A percentile compares a stretch with the other conserved stretches of the same genome.
Evolutionary conservation across 2,329 filamentous ascomycete species (phyloP).

Genomic region (Fusarium dimerum): DNA sequence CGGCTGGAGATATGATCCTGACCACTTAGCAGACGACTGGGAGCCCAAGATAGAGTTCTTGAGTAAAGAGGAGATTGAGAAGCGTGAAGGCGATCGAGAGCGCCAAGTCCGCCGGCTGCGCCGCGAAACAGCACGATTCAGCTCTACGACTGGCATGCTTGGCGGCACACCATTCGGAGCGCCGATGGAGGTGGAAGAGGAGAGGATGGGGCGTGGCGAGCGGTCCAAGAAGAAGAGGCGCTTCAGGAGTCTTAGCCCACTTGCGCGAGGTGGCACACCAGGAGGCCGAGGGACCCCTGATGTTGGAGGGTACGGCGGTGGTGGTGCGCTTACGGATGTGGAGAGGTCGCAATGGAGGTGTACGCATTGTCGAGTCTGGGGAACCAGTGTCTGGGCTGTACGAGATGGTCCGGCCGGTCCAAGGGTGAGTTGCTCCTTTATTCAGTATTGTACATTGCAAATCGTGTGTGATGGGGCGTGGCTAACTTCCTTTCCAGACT

Average conservation of each 20-base stretch:
- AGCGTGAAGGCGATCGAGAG: slow-evolving; percentile 91
- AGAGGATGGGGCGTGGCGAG: slow-evolving; percentile 88
- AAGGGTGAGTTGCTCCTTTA: slow-evolving; percentile 60
- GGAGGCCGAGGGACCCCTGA: slow-evolving; percentile 80
- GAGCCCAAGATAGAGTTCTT: slow-evolving; percentile 79
- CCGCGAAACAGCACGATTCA: slow-evolving; percentile 90
- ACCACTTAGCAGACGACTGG: slow-evolving; percentile 83
- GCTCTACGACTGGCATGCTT: slow-evolving; percentile 78
- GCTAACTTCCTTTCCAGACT: slow-evolving; percentile 52
- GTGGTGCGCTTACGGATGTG: slow-evolving; percentile 68
- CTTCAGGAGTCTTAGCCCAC: slow-evolving; percentile 84
- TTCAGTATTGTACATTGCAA: background rate
- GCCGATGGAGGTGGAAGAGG: slow-evolving; percentile 63
- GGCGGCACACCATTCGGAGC: slow-evolving; percentile 70
- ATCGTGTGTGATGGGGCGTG: background rate
- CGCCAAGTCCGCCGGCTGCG: slow-evolving; percentile 83
- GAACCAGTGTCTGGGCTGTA: slow-evolving; percentile 90
- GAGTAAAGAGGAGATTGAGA: slow-evolving; percentile 96
- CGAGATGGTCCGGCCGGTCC: slow-evolving; percentile 85
- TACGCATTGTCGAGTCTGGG: slow-evolving; percentile 83
- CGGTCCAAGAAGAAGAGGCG: slow-evolving; percentile 93
- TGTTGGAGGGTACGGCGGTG: slow-evolving; percentile 70
- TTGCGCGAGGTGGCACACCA: slow-evolving; percentile 63
- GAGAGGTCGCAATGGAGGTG: slow-evolving; percentile 88
- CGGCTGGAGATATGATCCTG: slow-evolving; percentile 94